Evolutionary conservation across 2,329 filamentous ascomycete genomes (phyloP).

Genomic region (Fusarium anguioides): DNA sequence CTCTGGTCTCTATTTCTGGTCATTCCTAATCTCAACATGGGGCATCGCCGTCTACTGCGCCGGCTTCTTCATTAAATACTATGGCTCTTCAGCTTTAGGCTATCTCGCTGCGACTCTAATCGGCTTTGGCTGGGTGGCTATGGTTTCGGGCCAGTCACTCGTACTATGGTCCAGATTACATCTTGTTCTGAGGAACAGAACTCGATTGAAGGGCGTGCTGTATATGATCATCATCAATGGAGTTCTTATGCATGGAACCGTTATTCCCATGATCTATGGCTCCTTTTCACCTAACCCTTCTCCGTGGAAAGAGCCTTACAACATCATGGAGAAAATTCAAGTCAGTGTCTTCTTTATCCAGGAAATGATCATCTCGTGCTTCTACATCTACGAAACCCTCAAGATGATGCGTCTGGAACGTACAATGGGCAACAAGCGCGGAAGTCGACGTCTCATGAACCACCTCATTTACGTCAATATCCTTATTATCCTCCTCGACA

Average conservation of each 20-base stretch:
- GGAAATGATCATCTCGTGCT: slow-evolving; percentile 63
- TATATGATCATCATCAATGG: slow-evolving; percentile 68
- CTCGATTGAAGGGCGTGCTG: slow-evolving; percentile 60
- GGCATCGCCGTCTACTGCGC: slow-evolving; percentile 53
- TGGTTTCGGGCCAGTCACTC: slow-evolving; percentile 71
- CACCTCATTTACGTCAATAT: slow-evolving; percentile 60
- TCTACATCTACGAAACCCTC: slow-evolving; percentile 65
- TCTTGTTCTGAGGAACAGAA: slow-evolving; percentile 64
- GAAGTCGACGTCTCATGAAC: slow-evolving; percentile 44
- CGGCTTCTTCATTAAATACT: slow-evolving; percentile 59
- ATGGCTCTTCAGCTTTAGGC: slow-evolving; percentile 26
- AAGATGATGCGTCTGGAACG: slow-evolving; percentile 60
- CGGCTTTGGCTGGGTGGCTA: slow-evolving; percentile 50
- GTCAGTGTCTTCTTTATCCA: slow-evolving; percentile 67
- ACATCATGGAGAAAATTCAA: slow-evolving; percentile 65
- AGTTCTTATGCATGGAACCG: slow-evolving; percentile 63
- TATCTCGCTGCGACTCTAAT: slow-evolving; percentile 42
- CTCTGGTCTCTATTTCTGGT: slow-evolving; percentile 54
- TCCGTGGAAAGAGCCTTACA: slow-evolving; percentile 49
- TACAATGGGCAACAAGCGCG: slow-evolving; percentile 37
- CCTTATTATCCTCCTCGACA: slow-evolving; percentile 59
- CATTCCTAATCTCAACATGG: slow-evolving; percentile 50
- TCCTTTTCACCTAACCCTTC: slow-evolving; percentile 52
- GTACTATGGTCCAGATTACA: slow-evolving; percentile 73
- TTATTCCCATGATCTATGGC: slow-evolving; percentile 66